These are phyloP conservation scores for Aaosphaeria pasadenensis DNA, from an alignment of 2,329 filamentous ascomycete genomes.

Conservation along the genomic window DNA sequence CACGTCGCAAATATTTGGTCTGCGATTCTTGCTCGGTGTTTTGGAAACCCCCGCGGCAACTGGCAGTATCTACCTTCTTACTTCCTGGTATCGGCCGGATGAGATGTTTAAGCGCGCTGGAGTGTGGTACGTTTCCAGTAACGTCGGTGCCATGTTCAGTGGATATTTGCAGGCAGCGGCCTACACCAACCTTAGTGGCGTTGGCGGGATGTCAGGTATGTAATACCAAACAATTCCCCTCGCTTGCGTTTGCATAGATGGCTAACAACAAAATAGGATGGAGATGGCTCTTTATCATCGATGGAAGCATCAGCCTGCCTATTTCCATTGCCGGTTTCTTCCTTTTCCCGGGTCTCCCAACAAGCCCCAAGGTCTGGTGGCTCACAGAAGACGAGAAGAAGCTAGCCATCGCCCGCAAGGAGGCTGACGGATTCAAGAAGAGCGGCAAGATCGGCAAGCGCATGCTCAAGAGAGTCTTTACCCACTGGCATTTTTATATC, in stretches of 20 bases:
- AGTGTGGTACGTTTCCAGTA: constrained; percentile 53
- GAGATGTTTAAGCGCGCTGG: constrained; percentile 54
- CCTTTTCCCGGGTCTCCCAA: constrained; percentile 52
- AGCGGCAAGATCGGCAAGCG: constrained; percentile 42
- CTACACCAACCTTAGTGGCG: constrained; percentile 52
- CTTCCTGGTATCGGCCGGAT: constrained; percentile 43
- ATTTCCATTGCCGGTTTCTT: constrained; percentile 55
- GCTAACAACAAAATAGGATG: constrained; percentile 29
- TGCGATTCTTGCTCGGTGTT: constrained; percentile 37
- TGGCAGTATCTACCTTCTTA: constrained; percentile 36
- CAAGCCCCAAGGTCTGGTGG: constrained; percentile 51
- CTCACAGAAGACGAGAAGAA: constrained; percentile 37
- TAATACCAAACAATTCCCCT: neutral
- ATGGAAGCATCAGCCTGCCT: constrained; percentile 56
- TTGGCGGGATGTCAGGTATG: constrained; percentile 40
- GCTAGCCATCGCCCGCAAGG: constrained; percentile 27
- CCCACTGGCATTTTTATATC: constrained; percentile 51
- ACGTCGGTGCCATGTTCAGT: constrained; percentile 56
- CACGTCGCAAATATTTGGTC: constrained; percentile 38
- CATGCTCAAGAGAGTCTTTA: constrained; percentile 45
- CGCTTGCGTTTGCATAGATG: neutral
- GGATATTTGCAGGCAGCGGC: constrained; percentile 56
- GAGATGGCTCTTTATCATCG: constrained; percentile 51
- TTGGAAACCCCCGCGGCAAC: constrained; percentile 35
- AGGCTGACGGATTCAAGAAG: constrained; percentile 28